Evolutionary conservation across 768 basidiomycete genomes (phyloP), one percentile per base, ranked within the genome.

Genomic region (Tulasnella calospora): DNA sequence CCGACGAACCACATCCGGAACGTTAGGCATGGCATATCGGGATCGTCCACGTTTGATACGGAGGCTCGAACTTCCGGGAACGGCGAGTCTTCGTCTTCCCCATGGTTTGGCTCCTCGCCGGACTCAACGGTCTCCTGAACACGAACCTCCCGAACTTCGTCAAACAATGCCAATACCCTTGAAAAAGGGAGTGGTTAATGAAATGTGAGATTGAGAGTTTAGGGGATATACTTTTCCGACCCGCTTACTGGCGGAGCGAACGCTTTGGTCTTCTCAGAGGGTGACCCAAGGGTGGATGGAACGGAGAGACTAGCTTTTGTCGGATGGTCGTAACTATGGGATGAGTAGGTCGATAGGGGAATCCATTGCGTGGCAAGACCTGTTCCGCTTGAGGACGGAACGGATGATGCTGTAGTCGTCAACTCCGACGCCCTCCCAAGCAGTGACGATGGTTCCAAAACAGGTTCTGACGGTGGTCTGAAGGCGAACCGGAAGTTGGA

Each of bases 1-100:
- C 98, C 98, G 41, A 98, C 88, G 79, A 92, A 81, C 95, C 95
- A 99, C 98, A 80, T 98, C 96, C n/a, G 94, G 93, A 84, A 99
- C 98, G 83, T 99, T 98, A 95, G 93, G 86, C 93, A 99, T 0
- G 97, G 98, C 80, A 93, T 94, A 84, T 99, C 97, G 85, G 94
- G 93, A 84, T 98, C n/a, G n/a, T n/a, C n/a, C n/a, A n/a, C n/a
- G n/a, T n/a, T n/a, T n/a, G n/a, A n/a, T n/a, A n/a, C n/a, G n/a
- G n/a, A n/a, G n/a, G n/a, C n/a, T n/a, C n/a, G n/a, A n/a, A n/a
- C n/a, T n/a, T n/a, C n/a, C n/a, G n/a, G n/a, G n/a, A n/a, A n/a
- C n/a, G n/a, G n/a, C n/a, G n/a, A n/a, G n/a, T n/a, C n/a, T n/a
- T n/a, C 97, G 78, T 96, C 96, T 9, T 78, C 79, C 33, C 21